Conservation (phyloP, 176 grass and related monocot species). For the Carex pumila region DNA sequence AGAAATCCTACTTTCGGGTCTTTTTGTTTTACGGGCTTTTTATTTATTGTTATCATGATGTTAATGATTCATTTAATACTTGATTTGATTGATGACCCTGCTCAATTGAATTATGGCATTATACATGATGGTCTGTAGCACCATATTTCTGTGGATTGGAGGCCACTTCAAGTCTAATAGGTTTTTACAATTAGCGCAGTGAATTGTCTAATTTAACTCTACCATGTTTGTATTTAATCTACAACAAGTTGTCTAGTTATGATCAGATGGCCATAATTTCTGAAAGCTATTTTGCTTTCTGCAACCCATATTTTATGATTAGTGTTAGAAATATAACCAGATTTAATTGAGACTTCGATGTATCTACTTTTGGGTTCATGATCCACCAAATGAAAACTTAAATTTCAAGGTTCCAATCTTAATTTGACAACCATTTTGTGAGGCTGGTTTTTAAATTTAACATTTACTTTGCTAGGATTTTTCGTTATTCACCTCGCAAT, state of each 20-base stretch:
- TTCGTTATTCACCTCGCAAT: background rate
- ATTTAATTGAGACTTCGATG: background rate
- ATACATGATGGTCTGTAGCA: background rate
- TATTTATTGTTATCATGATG: background rate
- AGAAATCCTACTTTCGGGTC: background rate
- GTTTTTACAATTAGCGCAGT: background rate
- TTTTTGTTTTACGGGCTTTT: background rate
- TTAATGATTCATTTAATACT: background rate
- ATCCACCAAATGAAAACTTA: background rate
- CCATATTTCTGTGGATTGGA: background rate
- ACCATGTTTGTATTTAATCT: background rate
- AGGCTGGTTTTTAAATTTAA: background rate
- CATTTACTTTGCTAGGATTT: background rate
- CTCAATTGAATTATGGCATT: background rate
- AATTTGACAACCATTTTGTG: background rate
- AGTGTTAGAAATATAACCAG: background rate
- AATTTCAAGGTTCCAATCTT: background rate
- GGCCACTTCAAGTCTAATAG: background rate
- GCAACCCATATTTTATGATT: background rate
- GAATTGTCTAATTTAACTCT: background rate
- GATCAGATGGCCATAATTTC: background rate
- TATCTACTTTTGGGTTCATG: background rate
- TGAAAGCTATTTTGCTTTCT: background rate
- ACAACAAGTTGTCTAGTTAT: background rate
- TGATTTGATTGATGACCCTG: background rate